Conservation (phyloP, 352 stramenopile genomes). For the Phytophthora crassamura region DNA sequence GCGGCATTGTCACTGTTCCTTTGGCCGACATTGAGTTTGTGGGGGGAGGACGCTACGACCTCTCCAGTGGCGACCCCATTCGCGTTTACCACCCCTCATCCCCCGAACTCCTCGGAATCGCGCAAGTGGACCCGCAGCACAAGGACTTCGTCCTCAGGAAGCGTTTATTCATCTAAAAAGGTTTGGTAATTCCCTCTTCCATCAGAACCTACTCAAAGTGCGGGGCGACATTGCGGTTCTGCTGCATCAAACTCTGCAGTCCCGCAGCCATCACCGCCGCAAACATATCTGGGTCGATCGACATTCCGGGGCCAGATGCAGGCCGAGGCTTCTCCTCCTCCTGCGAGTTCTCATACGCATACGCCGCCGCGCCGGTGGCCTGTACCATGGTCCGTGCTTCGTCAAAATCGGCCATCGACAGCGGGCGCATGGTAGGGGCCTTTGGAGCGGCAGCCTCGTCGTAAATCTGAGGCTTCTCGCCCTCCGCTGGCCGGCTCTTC, state of each 20-base stretch:
- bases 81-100: conserved; percentile 58
- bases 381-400: conserved; percentile 87
- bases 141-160: conserved; percentile 63
- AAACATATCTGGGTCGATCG: conserved; percentile 86
- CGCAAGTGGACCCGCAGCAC: conserved; percentile 51
- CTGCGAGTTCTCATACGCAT: conserved; percentile 79
- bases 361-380: conserved; percentile 78
- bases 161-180: conserved; percentile 69
- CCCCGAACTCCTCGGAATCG: conserved; percentile 56
- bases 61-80: conserved; percentile 49
- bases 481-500: conserved; percentile 31
- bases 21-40: conserved; percentile 37
- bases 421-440: conserved; percentile 60
- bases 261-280: conserved; percentile 83
- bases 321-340: conserved; percentile 36
- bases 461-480: conserved; percentile 40
- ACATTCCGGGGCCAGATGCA: conserved; percentile 38
- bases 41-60: conserved; percentile 16
- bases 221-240: conserved; percentile 33
- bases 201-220: conserved; percentile 40
- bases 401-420: conserved; percentile 88
- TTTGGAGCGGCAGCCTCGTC: conserved; percentile 36
- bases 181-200: conserved; percentile 19
- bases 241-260: conserved; percentile 86
- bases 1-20: conserved; percentile 47